Percentiles rank a stretch among this genome's conserved stretches.
These are phyloP conservation scores for Flammula alnicola DNA, from an alignment of 1,284 basidiomycete species.

Conservation along the genomic window DNA sequence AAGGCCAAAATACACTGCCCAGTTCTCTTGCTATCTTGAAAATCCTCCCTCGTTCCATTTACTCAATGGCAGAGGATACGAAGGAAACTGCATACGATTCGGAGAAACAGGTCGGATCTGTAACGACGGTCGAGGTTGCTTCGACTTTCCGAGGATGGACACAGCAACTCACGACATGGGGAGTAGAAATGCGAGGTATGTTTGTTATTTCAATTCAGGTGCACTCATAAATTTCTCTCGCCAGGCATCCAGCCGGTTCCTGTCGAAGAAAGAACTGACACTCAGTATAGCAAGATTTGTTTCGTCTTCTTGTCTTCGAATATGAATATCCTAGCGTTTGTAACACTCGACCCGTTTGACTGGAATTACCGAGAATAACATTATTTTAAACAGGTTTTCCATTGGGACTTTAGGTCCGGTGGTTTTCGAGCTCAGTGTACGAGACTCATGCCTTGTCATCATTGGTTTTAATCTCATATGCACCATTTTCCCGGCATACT, in stretches of 20 bases:
- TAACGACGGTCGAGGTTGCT: neutral
- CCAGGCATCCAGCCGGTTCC: constrained; percentile 41
- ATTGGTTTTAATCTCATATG: constrained; percentile 71
- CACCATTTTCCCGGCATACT: constrained; percentile 39
- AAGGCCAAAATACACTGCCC: too few species aligned
- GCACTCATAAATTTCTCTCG: neutral
- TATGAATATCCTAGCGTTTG: constrained; percentile 73
- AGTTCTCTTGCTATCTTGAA: too few species aligned
- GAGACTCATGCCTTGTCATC: constrained; percentile 74
- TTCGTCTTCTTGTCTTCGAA: constrained; percentile 76
- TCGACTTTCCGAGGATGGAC: constrained; percentile 19
- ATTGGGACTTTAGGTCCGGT: constrained; percentile 73
- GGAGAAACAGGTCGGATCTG: constrained; percentile 1
- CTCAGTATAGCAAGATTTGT: constrained; percentile 70
- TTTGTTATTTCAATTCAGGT: neutral
- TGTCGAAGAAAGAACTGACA: constrained; percentile 56
- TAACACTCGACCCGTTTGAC: neutral
- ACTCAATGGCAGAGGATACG: too few species aligned
- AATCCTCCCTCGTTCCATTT: too few species aligned
- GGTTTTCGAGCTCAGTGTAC: constrained; percentile 64
- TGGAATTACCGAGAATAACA: neutral
- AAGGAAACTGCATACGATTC: neutral
- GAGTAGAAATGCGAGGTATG: constrained; percentile 41
- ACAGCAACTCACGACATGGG: constrained; percentile 30
- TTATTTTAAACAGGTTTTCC: constrained; percentile 57